Evolutionary conservation across 2,329 filamentous ascomycete species (phyloP).

Genomic region (Aspergillus quadricinctus): DNA sequence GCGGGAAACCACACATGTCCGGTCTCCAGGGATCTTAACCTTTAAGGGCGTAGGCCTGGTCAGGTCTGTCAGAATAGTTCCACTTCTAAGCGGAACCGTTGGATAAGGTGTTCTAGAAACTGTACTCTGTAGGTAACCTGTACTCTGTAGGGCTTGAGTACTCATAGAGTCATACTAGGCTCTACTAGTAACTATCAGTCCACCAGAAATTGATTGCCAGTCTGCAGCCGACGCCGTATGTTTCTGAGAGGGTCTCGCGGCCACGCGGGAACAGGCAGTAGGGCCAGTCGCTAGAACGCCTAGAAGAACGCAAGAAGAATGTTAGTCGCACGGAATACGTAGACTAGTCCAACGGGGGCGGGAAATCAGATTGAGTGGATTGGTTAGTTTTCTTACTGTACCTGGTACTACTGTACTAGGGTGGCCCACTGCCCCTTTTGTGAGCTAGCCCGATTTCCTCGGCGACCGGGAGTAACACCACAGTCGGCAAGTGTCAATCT

Average conservation of each 20-base stretch:
- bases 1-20: background rate
- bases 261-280: slow-evolving; percentile 7
- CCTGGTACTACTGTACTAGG: background rate
- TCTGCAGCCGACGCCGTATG: background rate
- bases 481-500: background rate
- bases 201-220: background rate
- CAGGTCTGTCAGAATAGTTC: background rate
- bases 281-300: slow-evolving; percentile 19
- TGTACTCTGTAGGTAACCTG: background rate
- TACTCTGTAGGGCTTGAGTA: background rate
- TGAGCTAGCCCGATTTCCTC: slow-evolving; percentile 12
- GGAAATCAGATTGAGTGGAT: slow-evolving; percentile 12
- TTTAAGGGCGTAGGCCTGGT: background rate
- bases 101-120: background rate
- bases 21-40: background rate
- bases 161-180: background rate
- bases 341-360: slow-evolving; percentile 11
- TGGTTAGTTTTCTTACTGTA: slow-evolving; percentile 8
- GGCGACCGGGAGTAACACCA: slow-evolving; percentile 10
- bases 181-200: background rate
- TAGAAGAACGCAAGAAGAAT: slow-evolving; percentile 19
- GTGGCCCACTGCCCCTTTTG: slow-evolving; percentile 13
- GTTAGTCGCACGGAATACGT: slow-evolving; percentile 15
- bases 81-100: background rate
- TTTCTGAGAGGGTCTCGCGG: background rate